Conservation (phyloP, 169 alveolate genomes). For the Amoebophrya sp. region DNA sequence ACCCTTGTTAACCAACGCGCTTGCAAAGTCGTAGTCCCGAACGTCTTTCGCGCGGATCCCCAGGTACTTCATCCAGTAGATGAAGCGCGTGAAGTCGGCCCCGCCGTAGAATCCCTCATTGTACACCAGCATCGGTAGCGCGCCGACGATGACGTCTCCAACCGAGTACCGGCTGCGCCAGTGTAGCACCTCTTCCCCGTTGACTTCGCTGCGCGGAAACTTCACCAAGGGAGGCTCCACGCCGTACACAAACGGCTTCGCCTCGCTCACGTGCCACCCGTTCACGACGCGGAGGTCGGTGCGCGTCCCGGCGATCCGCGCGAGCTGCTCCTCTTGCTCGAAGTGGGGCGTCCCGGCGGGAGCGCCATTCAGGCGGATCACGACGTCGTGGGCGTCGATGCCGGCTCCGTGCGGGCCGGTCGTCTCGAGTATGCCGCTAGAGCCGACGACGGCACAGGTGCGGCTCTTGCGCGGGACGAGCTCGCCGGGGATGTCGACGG, state of each 20-base stretch:
- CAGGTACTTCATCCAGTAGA: not conserved
- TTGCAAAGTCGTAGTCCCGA: not conserved
- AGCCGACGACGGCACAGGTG: not conserved
- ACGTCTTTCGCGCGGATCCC: not conserved
- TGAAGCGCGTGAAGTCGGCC: not conserved
- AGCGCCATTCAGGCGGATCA: not conserved
- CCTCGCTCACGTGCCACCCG: not conserved
- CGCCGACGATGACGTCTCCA: not conserved
- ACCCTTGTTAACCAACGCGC: no score
- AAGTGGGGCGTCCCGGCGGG: not conserved
- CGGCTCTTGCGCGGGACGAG: not conserved
- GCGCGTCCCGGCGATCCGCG: not conserved
- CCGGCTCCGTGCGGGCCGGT: no score
- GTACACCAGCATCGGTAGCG: not conserved
- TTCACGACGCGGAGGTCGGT: not conserved
- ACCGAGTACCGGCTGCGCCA: not conserved
- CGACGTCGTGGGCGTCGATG: not conserved
- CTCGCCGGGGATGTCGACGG: not conserved
- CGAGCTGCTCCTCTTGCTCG: not conserved
- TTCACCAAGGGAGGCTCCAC: not conserved
- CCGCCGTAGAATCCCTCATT: not conserved
- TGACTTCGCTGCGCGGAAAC: not conserved
- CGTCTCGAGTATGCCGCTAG: no score
- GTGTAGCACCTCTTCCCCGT: not conserved
- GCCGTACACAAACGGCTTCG: not conserved